Conservation (phyloP, 148 eudicot species). For the Diospyros kaki region DNA sequence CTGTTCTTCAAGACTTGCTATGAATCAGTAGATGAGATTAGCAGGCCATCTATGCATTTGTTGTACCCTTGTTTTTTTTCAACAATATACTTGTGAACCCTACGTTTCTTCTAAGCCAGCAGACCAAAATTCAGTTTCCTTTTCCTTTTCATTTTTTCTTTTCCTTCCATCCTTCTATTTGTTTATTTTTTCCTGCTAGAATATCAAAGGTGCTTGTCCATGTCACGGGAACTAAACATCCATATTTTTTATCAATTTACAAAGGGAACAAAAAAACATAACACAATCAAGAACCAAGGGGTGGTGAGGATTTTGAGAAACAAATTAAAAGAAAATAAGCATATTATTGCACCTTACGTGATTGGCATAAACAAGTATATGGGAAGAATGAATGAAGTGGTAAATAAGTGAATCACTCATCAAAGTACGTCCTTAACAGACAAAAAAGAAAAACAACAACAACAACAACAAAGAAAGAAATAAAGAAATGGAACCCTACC, state of each 20-base stretch:
- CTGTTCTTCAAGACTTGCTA: not conserved
- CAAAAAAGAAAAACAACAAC: no score
- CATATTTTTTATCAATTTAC: not conserved
- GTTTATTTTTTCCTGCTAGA: no score
- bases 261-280: not conserved
- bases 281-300: not conserved
- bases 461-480: not conserved
- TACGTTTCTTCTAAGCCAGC: no score
- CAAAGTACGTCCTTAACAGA: no score
- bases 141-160: no score
- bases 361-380: no score
- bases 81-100: not conserved
- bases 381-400: not conserved
- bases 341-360: not conserved
- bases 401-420: not conserved
- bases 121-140: no score
- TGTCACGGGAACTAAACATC: not conserved
- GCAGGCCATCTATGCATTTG: not conserved
- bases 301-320: not conserved
- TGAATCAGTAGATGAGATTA: not conserved
- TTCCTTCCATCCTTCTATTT: no score
- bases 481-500: slow-evolving; percentile 31
- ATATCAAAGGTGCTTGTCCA: no score
- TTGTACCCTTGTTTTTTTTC: not conserved
- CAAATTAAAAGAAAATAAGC: not conserved